Base-by-base conservation (phyloP, 257 asterid species). In the Penstemon eatonii region DNA sequence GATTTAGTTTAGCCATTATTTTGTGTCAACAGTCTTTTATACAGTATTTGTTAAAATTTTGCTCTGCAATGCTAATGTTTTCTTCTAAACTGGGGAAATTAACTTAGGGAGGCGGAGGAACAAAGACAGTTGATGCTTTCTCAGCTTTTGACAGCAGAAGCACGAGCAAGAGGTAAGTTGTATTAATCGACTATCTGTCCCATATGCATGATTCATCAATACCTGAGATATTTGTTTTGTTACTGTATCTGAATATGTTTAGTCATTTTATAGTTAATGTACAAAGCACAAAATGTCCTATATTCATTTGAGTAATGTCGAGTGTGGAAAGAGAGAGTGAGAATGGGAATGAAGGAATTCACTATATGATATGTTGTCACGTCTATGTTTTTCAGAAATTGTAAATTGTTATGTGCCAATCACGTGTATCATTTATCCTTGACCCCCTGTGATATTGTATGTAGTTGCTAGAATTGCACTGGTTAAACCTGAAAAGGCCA, bases 401-500 rank as follows among this genome's bases (percentile, higher is more conserved):
- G 15, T 55, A 50, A 51, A 45, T 47, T 67, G 58, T 52, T 38
- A 15, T 19, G 39, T 37, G 70, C 57, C 63, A 15, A 50, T n/a
- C 49, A 9, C 43, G 11, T 51, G 41, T 6, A 4, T 52, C 43
- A 62, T 65, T 9, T 19, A 41, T 9, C 19, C 43, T 53, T 43
- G 36, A 50, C 60, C 25, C 46, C 54, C 33, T 61, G 19, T 56
- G 50, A 77, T 68, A 64, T 25, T 25, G n/a, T 80, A 8, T 66
- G 15, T 79, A 94, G 97, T 94, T 80, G 96, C 97, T 75, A 91
- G 99, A 69, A 94, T 94, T 74, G 96, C 99, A 7, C 79, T 94
- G 73, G 97, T 94, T 67, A 94, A 94, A 80, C 96, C 99, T 25
- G 97, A 94, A 43, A 94, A 91, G 84, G 97, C 99, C 68, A 84